Base-by-base conservation (phyloP, 495 filamentous ascomycete species). In the Podospora didyma region DNA sequence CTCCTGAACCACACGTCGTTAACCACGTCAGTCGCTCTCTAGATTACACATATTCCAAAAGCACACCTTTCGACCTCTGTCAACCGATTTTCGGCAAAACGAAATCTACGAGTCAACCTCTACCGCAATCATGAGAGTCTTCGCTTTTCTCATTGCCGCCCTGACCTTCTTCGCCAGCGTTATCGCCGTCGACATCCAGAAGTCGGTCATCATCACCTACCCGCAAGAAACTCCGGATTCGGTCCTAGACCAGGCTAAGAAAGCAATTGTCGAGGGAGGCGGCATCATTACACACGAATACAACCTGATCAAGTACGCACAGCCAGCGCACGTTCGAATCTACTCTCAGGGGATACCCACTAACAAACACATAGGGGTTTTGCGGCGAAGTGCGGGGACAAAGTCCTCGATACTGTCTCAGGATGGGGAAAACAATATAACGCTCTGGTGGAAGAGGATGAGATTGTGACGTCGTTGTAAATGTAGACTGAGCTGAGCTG, bases 121-220 rank as follows among this genome's bases (percentile, higher is more conserved):
- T 42, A 0, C 24, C 48, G 56, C 62, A 66, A 78, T 23, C 5
- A 92, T 92, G 89, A 87, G 80, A 68, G 63, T 81, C 47, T 67
- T 74, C 59, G 63, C 79, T 23, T 60, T 85, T 46, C 57, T 84
- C 50, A 60, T 88, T 44, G 79, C 79, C 17, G 71, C 82, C 17
- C 68, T 90, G 19, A 76, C 81, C 14, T 62, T 82, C 53, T 28
- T 72, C 53, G 76, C 75, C 41, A 72, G 83, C 56, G 85, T 78
- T 44, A 73, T 75, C 20, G 78, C 80, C 49, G 74, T 81, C 22
- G 78, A 79, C 44, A 59, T 73, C 55, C 79, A 86, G 57, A 89
- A 92, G 64, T 82, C 86, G 48, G 82, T 93, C 49, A 81, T 96
- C 57, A 78, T 96, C 65, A 88, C 81, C 63, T 96, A 89, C 68